These are phyloP conservation scores for Ogataea haglerorum DNA, from an alignment of 805 yeast genomes.

Conservation along the genomic window DNA sequence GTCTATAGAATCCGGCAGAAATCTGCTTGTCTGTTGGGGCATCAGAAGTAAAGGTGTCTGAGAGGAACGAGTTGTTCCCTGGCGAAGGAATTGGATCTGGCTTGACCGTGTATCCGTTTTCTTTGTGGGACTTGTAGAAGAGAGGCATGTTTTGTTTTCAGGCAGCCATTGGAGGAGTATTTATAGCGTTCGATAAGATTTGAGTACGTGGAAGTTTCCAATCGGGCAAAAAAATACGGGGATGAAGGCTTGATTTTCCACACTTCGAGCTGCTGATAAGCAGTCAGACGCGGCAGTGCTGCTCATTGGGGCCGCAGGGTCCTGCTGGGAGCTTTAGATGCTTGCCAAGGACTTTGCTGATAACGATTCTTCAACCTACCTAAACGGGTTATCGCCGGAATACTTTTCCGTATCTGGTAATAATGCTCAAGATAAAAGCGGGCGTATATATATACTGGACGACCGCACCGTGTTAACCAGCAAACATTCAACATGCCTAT, in stretches of 20 bases:
- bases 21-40: constrained; percentile 59
- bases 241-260: not conserved
- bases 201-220: constrained; percentile 9
- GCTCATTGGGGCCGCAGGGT: no score
- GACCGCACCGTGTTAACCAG: not conserved
- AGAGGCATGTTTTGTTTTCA: constrained; percentile 45
- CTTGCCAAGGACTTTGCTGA: not conserved
- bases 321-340: no score
- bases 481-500: constrained; percentile 46
- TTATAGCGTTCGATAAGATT: constrained; percentile 4
- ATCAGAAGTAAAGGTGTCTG: constrained; percentile 60
- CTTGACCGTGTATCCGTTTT: constrained; percentile 46
- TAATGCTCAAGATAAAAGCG: not conserved
- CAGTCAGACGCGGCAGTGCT: no score
- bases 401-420: constrained; percentile 1
- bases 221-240: constrained; percentile 15
- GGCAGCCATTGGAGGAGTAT: constrained; percentile 1
- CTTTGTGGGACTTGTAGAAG: constrained; percentile 49
- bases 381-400: constrained; percentile 2
- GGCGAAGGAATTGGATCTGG: constrained; percentile 62
- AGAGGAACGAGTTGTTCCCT: constrained; percentile 66
- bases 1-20: constrained; percentile 66
- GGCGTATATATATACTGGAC: not conserved
- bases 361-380: not conserved
- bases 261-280: no score